Evolutionary conservation across 495 filamentous ascomycete genomes (phyloP), one percentile per base, ranked within the genome.

Genomic region (Chlorociboria aeruginascens): DNA sequence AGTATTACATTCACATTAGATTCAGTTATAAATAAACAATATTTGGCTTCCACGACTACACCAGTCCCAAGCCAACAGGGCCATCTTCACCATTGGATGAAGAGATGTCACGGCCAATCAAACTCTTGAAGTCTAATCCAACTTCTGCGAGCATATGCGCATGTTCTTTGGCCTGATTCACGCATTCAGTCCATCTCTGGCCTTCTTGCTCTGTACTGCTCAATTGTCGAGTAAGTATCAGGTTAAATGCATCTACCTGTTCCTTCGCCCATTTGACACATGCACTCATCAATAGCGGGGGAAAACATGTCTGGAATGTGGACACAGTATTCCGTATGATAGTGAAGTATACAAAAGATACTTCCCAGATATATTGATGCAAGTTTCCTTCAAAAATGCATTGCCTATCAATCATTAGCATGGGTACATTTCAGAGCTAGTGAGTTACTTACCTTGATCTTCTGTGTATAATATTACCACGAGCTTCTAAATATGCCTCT

Each of bases 191-290:
- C 83, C 85, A 95, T 7, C 85, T 72, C 48, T 73, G 72, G 12
- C 78, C 77, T 16, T 72, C 77, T 48, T 83, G 73, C 16, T 93
- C 79, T 38, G 82, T 83, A 41, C 75, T 73, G 63, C 85, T 88
- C 40, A 99, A 65, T 66, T 97, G 92, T 49, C 89, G 72, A 12
- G 70, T 74, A 17, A 99, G 70, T 33, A 89, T 74, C 17, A 67
- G 74, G 58, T 96, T 96, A 69, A 96, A 97, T 3, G 78, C 81
- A 53, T 94, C 86, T 2, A 96, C 76, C 54, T 93, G 79, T 61
- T 89, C 81, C 61, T 95, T 95, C 14, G 87, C 90, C 92, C 92
- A 99, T 60, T 85, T 88, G 42, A 99, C 89, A 55, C 86, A 89
- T 3, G 89, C 87, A 54, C 85, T 92, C 69, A 85, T 88, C 73